Evolutionary conservation across 208 protist genomes (phyloP).

Genomic region (Endotrypanum monterogeii): DNA sequence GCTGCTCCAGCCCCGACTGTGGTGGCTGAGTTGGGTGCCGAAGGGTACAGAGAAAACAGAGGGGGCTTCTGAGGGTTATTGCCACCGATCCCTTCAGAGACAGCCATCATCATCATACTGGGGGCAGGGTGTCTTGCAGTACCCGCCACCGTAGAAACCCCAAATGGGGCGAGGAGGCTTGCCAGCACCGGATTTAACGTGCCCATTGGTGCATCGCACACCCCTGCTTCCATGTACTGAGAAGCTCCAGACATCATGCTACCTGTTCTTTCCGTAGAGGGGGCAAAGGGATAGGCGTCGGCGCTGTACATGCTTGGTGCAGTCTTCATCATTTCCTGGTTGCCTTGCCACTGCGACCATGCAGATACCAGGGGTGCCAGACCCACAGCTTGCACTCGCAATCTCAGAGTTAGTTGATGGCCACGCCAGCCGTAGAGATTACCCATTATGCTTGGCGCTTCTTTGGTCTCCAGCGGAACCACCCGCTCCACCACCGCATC

Average conservation of each 20-base stretch:
- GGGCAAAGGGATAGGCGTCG: slow-evolving; percentile 11
- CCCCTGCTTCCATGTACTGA: neutral
- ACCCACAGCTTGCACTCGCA: slow-evolving; percentile 33
- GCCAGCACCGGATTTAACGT: slow-evolving; percentile 20
- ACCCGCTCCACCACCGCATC: slow-evolving; percentile 24
- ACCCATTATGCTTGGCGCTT: slow-evolving; percentile 22
- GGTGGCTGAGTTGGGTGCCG: neutral
- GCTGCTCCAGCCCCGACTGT: neutral
- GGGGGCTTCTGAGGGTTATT: neutral
- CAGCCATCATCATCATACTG: slow-evolving; percentile 2
- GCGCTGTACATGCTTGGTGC: neutral
- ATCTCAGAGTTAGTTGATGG: slow-evolving; percentile 31
- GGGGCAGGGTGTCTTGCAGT: neutral
- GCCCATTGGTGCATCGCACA: slow-evolving; percentile 14
- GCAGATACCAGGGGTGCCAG: slow-evolving; percentile 11
- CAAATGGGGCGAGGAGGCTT: slow-evolving; percentile 19
- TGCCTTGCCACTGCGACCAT: slow-evolving; percentile 1
- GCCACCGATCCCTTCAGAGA: neutral
- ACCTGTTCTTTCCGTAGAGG: neutral
- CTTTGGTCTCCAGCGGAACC: slow-evolving; percentile 22
- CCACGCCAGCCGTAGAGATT: slow-evolving; percentile 29
- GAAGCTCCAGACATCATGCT: neutral
- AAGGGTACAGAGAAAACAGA: slow-evolving; percentile 3
- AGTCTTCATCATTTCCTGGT: neutral
- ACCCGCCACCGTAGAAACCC: neutral